Evolutionary conservation across 192 early-diverging fungal genomes (phyloP), one percentile per base, ranked within the genome.

Genomic region (Haplosporangium gracile): DNA sequence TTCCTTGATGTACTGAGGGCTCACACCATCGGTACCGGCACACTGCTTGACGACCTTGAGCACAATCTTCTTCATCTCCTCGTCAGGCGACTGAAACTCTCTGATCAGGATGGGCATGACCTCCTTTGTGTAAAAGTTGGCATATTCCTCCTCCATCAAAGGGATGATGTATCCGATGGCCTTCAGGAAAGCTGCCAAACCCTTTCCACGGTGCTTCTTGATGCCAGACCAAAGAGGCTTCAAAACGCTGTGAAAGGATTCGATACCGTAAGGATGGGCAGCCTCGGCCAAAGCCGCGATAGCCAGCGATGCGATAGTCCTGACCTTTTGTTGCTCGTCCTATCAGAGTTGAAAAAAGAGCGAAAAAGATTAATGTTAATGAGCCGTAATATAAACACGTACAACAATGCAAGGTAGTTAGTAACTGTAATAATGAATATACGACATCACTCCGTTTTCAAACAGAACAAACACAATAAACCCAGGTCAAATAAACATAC

Each of bases 101-200:
- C 97, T 93, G 43, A 98, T 95, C 68, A 99, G 86, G 45, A 96
- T 96, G 9, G 93, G 85, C 97, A 99, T 97, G 49, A 98, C 96
- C 75, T 98, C 96, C 85, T 96, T 95, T 13, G 98, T 98, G 88
- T 97, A 97, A 85, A 96, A 94, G 87, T 96, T 97, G 65, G 98
- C 97, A 78, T 97, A 95, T 82, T 98, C 98, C 51, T 92, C 92
- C 78, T 98, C 97, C 97, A 99, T 99, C 68, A 99, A 90, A 29
- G 99, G 98, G 77, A 99, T 98, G 73, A 99, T 97, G 77, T 95
- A 99, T 39, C 99, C 99, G 82, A 99, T 97, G n/a, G 98, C 98
- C 87, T 99, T 98, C 79, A 99, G 91, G 91, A 99, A 99, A 1
- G 98, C 97, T 13, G 99, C 98, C 42, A 99, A 90, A 22, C 97